These are phyloP conservation scores for Mycena sanguinolenta DNA, from an alignment of 768 basidiomycete genomes.

Conservation along the genomic window DNA sequence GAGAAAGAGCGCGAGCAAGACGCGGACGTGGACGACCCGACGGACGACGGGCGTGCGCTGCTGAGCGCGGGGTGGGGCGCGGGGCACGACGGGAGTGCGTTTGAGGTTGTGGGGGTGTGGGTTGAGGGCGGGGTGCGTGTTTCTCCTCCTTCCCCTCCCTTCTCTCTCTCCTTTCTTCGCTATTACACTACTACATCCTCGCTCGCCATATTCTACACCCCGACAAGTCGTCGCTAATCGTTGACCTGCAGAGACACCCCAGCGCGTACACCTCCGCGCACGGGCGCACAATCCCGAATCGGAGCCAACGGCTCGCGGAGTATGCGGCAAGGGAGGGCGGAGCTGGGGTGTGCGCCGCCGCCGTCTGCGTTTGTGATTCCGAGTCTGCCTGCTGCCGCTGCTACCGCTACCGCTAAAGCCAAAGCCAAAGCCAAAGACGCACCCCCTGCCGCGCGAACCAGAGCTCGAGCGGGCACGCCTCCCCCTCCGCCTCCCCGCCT, in stretches of 20 bases:
- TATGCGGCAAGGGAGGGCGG: constrained; percentile 72
- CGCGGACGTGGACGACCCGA: no score
- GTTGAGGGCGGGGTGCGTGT: constrained; percentile 69
- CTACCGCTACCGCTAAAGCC: no score
- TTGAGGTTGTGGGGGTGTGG: constrained; percentile 75
- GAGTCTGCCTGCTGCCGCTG: no score
- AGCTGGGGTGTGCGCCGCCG: constrained; percentile 54
- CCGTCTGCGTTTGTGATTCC: not conserved
- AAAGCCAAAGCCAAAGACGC: no score
- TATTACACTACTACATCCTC: no score
- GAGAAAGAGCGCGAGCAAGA: no score
- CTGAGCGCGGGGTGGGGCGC: constrained; percentile 84
- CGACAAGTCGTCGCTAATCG: no score
- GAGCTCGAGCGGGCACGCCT: no score
- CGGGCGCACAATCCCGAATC: constrained; percentile 70
- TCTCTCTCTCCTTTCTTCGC: not conserved
- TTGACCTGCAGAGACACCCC: constrained; percentile 60
- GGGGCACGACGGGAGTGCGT: constrained; percentile 82
- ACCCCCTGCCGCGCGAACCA: no score
- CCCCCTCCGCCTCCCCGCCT: not conserved
- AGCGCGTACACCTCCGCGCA: constrained; percentile 45
- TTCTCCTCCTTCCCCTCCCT: constrained; percentile 11
- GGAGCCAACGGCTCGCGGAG: constrained; percentile 77
- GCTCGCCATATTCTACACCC: no score
- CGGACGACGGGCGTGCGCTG: constrained; percentile 74